Evolutionary conservation across 805 yeast species (phyloP), one percentile per base, ranked within the genome.

Genomic region (Lipomyces kockii): DNA sequence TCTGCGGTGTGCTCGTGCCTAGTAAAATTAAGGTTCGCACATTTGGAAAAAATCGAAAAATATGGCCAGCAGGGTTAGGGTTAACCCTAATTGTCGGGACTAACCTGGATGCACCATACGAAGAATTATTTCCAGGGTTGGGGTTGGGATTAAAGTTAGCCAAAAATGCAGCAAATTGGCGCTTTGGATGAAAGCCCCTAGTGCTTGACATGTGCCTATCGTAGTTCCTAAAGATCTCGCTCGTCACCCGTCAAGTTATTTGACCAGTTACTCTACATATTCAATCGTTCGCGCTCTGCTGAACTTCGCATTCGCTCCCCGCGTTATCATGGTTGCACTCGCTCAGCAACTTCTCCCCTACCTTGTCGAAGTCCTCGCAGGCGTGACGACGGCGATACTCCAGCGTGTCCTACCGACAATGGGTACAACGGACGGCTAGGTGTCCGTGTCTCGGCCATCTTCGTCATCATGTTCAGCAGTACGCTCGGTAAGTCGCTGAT

Each of bases 381-480:
- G 12, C 65, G 68, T 53, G 65, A 61, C 52, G 66, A 55, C 35
- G 57, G 34, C 37, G 56, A 49, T 43, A 35, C 68, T 17, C 69
- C 70, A 17, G 65, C 20, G 34, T 71, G 73, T 52, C 55, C 66
- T 25, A 54, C 58, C 20, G 57, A 73, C 11, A 79, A 79, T 64
- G 84, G 79, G 25, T 83, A 80, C 73, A 78, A 78, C 62, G 86
- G 86, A 5, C 72, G 75, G 22, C 65, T 82, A 29, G 85, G 85
- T 2, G 83, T 83, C 9, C 80, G 86, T 60, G 80, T 83, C 65
- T 86, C 90, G 1, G 78, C 91, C 2, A 78, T 88, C 5, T 88
- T 88, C 75, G 91, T 88, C 39, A 84, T 88, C 56, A 71, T 87
- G 68, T 62, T 74, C 58, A 83, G 86, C 5, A 82, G 89, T 2